Evolutionary conservation across 345 rosid genomes (phyloP).

Genomic region (Linum lewisii): DNA sequence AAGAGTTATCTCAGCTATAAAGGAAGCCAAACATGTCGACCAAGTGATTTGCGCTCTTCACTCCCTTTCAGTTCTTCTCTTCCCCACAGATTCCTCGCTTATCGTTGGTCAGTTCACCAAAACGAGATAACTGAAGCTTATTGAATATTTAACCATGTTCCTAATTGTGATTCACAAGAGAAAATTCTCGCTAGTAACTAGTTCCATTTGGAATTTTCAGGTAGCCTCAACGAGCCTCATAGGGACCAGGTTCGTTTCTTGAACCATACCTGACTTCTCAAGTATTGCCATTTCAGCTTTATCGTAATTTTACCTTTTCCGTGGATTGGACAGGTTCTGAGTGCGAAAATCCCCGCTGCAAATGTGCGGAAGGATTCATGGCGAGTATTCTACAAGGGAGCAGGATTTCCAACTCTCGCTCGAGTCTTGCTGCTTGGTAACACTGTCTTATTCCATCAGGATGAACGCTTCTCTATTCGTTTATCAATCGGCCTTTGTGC

Average conservation of each 20-base stretch:
- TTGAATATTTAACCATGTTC: no score
- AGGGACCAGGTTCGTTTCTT: conserved; percentile 42
- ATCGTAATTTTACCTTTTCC: neutral
- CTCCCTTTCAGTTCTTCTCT: conserved; percentile 64
- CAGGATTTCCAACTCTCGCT: conserved; percentile 66
- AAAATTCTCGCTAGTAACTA: neutral
- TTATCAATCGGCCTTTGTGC: conserved; percentile 1
- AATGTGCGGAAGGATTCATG: conserved; percentile 44
- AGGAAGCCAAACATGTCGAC: conserved; percentile 61
- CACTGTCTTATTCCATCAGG: neutral
- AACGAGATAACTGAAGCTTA: neutral
- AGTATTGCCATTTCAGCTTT: neutral
- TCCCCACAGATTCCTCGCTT: conserved; percentile 51
- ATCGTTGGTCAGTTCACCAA: conserved; percentile 36
- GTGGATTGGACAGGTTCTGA: conserved; percentile 26
- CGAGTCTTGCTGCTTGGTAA: conserved; percentile 62
- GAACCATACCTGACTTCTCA: neutral
- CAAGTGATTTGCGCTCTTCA: conserved; percentile 63
- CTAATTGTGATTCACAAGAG: neutral
- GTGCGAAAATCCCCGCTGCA: conserved; percentile 29
- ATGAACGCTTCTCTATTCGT: neutral
- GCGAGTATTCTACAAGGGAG: conserved; percentile 53
- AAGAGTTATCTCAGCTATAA: conserved; percentile 41
- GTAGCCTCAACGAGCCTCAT: conserved; percentile 39
- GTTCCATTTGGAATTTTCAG: conserved; percentile 23